Conservation (phyloP, 352 stramenopile genomes). For the Hyaloperonospora brassicae region DNA sequence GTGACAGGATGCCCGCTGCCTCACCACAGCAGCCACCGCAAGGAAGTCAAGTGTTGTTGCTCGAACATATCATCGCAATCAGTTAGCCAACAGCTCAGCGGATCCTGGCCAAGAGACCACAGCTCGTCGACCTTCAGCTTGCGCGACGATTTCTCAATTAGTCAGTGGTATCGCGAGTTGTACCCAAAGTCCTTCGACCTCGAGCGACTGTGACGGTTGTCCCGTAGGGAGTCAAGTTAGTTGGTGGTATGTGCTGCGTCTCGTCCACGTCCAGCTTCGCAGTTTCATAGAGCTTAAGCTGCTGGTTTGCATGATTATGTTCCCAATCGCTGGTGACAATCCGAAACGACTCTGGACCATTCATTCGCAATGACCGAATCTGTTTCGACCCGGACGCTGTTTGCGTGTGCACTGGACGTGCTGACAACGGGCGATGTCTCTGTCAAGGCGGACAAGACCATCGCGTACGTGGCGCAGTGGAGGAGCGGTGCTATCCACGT, state of each 20-base stretch:
- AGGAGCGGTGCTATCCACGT: conserved; percentile 19
- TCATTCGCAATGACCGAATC: conserved; percentile 8
- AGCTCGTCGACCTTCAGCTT: conserved; percentile 22
- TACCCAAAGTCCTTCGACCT: conserved; percentile 17
- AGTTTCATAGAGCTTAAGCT: too few relatives aligned
- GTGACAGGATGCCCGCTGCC: too few relatives aligned
- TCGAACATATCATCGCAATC: conserved; percentile 6
- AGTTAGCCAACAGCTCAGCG: conserved; percentile 8
- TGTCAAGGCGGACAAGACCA: conserved; percentile 36
- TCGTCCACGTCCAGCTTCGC: too few relatives aligned
- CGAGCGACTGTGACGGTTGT: background rate
- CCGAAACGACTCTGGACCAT: too few relatives aligned
- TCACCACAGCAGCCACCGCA: background rate
- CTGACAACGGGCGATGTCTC: conserved; percentile 29
- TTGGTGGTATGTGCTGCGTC: background rate
- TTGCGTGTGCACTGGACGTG: conserved; percentile 39
- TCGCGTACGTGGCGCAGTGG: conserved; percentile 29
- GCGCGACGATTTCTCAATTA: conserved; percentile 28
- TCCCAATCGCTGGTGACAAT: too few relatives aligned
- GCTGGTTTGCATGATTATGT: too few relatives aligned
- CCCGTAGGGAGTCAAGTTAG: too few relatives aligned
- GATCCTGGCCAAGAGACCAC: conserved; percentile 2
- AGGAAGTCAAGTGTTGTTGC: conserved; percentile 8
- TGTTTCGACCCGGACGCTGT: conserved; percentile 22
- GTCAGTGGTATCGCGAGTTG: conserved; percentile 27